Evolutionary conservation across 352 stramenopile genomes (phyloP), one percentile per base, ranked within the genome.

Genomic region (Phytophthora vignae): DNA sequence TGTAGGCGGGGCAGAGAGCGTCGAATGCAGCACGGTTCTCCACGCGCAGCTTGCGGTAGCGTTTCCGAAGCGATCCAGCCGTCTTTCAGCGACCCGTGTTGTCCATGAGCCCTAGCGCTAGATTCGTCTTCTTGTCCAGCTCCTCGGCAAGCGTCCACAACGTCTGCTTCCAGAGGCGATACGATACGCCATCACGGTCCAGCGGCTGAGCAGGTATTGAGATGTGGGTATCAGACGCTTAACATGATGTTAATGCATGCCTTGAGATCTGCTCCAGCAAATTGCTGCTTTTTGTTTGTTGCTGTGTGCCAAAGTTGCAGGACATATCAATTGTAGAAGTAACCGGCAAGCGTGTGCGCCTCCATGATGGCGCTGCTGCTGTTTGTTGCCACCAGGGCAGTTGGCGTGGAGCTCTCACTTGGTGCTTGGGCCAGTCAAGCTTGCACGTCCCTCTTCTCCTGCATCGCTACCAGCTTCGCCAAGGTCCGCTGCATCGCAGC

Each of bases 241-340:
- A 48, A 19, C 12, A 48, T 48, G 40, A 46, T 46, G 12, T 19
- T 46, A 48, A 48, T 48, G 40, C 40, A 48, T 48, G 15, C 40
- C 12, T 48, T 48, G 40, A 48, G 40, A 9, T 48, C 12, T n/a
- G 40, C 40, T 48, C 40, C 1, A 48, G 14, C 14, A 48, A 19
- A 48, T 19, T 19, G 15, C 40, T 19, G 40, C 14, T 48, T 19
- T 48, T 48, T 48, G 40, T 48, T 48, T 48, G 40, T 46, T 46
- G 38, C 38, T 46, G 38, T 46, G 15, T 46, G 11, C 38, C 38
- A 46, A 46, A 17, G 38, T 19, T 19, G 38, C 4, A 46, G 42
- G 44, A 53, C n/a, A 53, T 53, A 27, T n/a, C 46, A 53, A 27
- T 53, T 53, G n/a, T 27, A 53, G 46, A 53, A 53, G 46, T n/a